Base-by-base conservation (phyloP, 139 green algal species). In the Micromonas commoda region DNA sequence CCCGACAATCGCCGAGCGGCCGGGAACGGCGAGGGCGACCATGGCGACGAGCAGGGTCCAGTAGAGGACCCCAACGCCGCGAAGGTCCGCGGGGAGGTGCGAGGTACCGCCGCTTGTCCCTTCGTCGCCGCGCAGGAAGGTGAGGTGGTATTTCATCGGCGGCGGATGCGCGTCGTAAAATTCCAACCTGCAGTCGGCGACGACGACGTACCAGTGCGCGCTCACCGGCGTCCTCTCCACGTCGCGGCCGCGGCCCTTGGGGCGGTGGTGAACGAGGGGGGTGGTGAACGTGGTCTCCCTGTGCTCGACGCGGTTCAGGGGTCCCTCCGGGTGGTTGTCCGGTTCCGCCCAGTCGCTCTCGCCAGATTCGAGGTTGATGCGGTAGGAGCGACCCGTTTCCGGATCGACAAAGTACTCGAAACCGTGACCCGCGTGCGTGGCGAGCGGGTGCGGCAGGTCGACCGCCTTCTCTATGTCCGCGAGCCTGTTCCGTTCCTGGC, bases 91-190 rank as follows among this genome's bases (percentile, higher is more conserved):
- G 0, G 71, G 71, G 21, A 77, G 33, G 38, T 77, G 71, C 32
- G 28, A 24, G 2, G n/a, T n/a, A n/a, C n/a, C n/a, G n/a, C n/a
- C n/a, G n/a, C n/a, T n/a, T n/a, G n/a, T n/a, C n/a, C n/a, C n/a
- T n/a, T 28, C 71, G 35, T 78, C 53, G 5, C 6, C 70, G 61
- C 57, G 57, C 21, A 28, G 31, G 21, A 80, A 34, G 20, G 35
- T 32, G 29, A 80, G 28, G 5, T 80, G 33, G 35, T 66, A 80
- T 20, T 60, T 31, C 60, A 80, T 26, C 60, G 74, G 57, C 35
- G 74, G 74, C 26, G 74, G 74, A 6, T 72, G 34, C 34, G 74
- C 74, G 39, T 72, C 39, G 53, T 80, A 80, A 38, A 64, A 45
- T 32, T 80, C 74, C 60, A 80, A 31, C 61, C 31, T 31, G 37